Base-by-base conservation (phyloP, 2,329 filamentous ascomycete genomes). In the Epichloe typhina region DNA sequence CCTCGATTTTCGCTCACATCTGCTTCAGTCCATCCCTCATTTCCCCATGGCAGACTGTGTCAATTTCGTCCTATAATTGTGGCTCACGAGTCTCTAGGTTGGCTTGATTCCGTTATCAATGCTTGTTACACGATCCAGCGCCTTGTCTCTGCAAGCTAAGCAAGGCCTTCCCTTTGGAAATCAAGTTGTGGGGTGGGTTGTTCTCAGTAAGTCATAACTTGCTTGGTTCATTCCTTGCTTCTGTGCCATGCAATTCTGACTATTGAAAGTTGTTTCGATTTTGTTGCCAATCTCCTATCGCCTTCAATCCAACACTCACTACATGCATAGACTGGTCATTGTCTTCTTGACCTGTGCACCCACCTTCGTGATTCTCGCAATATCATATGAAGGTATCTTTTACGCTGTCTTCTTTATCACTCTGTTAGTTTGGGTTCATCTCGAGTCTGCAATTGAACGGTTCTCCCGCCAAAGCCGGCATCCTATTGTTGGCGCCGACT, bases 381-480 rank as follows among this genome's bases (percentile, higher is more conserved):
- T 97, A 59, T 96, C 91, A 0, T 98, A 95, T 69, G 93, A 98
- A 67, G 91, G 91, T 0, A 75, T 98, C 2, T 98, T 98, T 66
- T 98, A 97, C 67, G 80, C 96, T 53, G 82, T 84, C 11, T 98
- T 96, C 67, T 89, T 83, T 61, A 72, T 85, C 50, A 86, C 84
- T 21, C 71, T 98, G 5, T 75, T 95, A 48, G 82, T 83, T 50
- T 98, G 93, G 93, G 87, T 96, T 36, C 82, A 83, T n/a, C 75
- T 98, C 1, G 93, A 98, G 66, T 50, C 15, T 33, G 31, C 47
- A 15, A 37, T 17, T 21, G 48, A 35, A 4, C 46, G 40, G 26
- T 41, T 21, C 11, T 41, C 11, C 17, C n/a, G 33, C 13, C 12
- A 46, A 26, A 47, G 2, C 7, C 13, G 35, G 8, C 12, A 47